phyloP scores from a whole-genome alignment of 2,329 filamentous ascomycete species.

The Ilyonectria destructans region DNA sequence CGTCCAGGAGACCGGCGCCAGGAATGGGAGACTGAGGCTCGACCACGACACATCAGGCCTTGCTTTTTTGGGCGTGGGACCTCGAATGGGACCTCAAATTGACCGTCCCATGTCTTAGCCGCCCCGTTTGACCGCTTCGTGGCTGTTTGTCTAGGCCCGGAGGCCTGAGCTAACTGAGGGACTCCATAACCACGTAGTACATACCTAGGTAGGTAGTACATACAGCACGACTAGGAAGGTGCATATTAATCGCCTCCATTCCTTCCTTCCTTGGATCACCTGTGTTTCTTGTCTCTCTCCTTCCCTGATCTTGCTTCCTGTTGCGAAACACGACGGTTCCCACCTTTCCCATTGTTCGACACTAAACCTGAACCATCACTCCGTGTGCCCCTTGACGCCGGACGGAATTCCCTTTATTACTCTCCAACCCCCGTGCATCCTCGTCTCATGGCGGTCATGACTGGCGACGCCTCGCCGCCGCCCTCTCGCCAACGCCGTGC shows the following conservation, averaged over 20 bases:
- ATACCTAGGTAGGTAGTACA: no score
- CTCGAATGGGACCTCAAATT: slow-evolving; percentile 1
- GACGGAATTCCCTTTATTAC: background rate
- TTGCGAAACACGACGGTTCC: background rate
- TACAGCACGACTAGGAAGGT: background rate
- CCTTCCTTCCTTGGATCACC: background rate
- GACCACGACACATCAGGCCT: background rate
- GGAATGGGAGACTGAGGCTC: background rate
- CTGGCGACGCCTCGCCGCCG: slow-evolving; percentile 31
- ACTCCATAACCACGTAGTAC: background rate
- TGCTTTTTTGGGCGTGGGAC: slow-evolving; percentile 1
- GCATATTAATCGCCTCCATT: background rate
- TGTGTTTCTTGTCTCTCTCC: background rate
- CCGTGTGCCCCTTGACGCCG: background rate
- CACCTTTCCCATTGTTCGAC: background rate
- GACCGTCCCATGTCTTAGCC: background rate
- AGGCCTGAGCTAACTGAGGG: background rate
- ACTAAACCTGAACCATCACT: background rate
- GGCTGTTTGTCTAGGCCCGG: slow-evolving; percentile 3
- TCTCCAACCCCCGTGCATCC: background rate
- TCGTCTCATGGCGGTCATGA: slow-evolving; percentile 25
- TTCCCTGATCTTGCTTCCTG: background rate
- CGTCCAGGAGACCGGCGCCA: background rate
- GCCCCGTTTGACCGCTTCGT: slow-evolving; percentile 6
- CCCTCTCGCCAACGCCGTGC: slow-evolving; percentile 18